Percentiles rank a stretch among this genome's conserved stretches.
These are phyloP conservation scores for Sambucus nigra DNA, from an alignment of 129 eudicot genomes.

Conservation along the genomic window DNA sequence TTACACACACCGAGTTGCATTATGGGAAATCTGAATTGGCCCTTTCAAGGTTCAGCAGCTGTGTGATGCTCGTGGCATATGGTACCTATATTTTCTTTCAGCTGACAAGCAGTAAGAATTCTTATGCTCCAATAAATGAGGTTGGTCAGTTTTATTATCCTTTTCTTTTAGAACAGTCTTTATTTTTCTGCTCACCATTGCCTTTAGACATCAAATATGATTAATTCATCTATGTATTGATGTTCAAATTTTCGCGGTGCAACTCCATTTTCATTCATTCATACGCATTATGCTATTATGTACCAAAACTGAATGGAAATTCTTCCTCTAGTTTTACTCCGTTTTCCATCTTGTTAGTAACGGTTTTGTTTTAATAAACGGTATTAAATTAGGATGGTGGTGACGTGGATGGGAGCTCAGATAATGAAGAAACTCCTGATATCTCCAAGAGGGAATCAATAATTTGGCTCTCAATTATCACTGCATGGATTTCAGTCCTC, in stretches of 20 bases:
- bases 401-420: slow-evolving; percentile 26
- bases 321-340: not conserved
- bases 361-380: not conserved
- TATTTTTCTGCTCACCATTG: too few relatives aligned
- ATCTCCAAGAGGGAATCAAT: slow-evolving; percentile 54
- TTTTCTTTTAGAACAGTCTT: not conserved
- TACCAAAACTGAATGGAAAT: not conserved
- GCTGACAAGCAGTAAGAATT: slow-evolving; percentile 43
- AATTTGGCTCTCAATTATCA: slow-evolving; percentile 54
- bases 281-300: not conserved
- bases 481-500: slow-evolving; percentile 47
- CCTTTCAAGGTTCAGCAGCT: slow-evolving; percentile 89
- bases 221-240: too few relatives aligned
- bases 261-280: not conserved
- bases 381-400: slow-evolving; percentile 34
- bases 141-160: not conserved
- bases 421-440: slow-evolving; percentile 58
- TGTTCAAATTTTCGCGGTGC: not conserved
- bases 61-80: slow-evolving; percentile 78
- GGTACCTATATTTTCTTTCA: slow-evolving; percentile 60
- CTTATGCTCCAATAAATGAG: slow-evolving; percentile 28
- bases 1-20: slow-evolving; percentile 67
- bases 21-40: slow-evolving; percentile 55
- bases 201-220: too few relatives aligned
- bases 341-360: not conserved